phyloP scores from a whole-genome alignment of 768 basidiomycete species.

The Psilocybe tampanensis region DNA sequence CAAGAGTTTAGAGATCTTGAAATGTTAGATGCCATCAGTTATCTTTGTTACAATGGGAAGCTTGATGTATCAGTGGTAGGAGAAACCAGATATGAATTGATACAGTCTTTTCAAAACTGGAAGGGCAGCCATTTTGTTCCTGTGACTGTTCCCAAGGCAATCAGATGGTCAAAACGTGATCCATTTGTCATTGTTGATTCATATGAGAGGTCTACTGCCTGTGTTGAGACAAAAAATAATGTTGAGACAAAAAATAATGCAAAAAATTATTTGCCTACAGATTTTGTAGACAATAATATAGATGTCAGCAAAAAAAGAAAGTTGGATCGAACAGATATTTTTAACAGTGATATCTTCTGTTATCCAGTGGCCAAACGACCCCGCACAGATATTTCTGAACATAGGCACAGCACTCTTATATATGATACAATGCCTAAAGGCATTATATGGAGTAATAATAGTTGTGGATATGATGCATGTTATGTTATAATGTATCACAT shows the following conservation, averaged over 20 bases:
- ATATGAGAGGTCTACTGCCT: no score
- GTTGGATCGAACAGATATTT: no score
- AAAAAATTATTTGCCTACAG: no score
- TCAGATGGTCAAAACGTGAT: constrained; percentile 19
- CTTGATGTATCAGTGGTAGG: constrained; percentile 13
- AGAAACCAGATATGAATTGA: background rate
- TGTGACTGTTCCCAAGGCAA: constrained; percentile 13
- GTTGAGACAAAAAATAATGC: no score
- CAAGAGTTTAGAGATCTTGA: constrained; percentile 26
- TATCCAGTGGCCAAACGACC: no score
- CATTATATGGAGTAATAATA: background rate
- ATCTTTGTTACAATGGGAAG: constrained; percentile 4
- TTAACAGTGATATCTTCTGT: no score
- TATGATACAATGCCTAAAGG: background rate
- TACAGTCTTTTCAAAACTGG: constrained; percentile 18
- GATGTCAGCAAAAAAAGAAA: background rate
- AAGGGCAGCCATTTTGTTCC: constrained; percentile 25
- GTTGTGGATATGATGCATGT: background rate
- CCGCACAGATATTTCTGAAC: background rate
- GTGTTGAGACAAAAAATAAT: no score
- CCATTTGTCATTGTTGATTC: constrained; percentile 1
- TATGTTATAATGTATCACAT: background rate
- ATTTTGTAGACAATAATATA: no score
- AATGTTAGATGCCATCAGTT: background rate
- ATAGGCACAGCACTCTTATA: background rate